Evolutionary conservation across 495 filamentous ascomycete species (phyloP), one percentile per base, ranked within the genome.

Genomic region (Podospora appendiculata): DNA sequence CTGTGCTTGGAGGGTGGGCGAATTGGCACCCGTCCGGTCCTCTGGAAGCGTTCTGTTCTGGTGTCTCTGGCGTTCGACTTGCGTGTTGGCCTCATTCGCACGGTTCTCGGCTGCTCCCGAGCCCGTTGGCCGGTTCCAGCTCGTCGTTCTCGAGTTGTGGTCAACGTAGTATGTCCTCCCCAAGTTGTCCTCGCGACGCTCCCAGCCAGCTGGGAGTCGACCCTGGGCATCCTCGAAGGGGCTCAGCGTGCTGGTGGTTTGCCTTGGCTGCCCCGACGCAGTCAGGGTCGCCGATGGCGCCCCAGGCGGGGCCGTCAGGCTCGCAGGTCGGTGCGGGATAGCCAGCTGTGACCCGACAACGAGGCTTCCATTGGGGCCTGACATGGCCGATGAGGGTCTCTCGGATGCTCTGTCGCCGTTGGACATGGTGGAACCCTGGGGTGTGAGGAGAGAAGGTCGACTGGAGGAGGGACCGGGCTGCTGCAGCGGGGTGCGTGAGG

Each of bases 151-250:
- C 6, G 92, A 95, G 66, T 98, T 98, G 68, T 98, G 93, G 66
- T 98, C 93, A 34, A 98, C 93, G 69, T 98, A 98, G 64, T 98
- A 98, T n/a, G 91, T 97, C 59, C 93, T 84, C 50, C 94, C 94
- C 39, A 98, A 71, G 61, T 97, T 90, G 69, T 98, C 93, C 64
- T 97, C 93, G 41, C 93, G 81, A 45, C 94, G 82, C 68, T 98
- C 93, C 92, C 94, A 98, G 36, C 93, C 93, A 47, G 87, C 83
- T 17, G 93, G 93, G 55, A 98, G 70, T 63, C 92, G 84, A 44
- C 93, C 93, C 64, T 95, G 90, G 35, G 84, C 82, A 65, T 98
- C 93, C 72, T 96, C 92, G 63, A 98, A 98, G 1, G 92, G 90
- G 67, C 89, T 96, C 64, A 93, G 79, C 47, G 83, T 85, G 50